Conservation (phyloP, 768 basidiomycete genomes). For the Phanerochaete carnosa region DNA sequence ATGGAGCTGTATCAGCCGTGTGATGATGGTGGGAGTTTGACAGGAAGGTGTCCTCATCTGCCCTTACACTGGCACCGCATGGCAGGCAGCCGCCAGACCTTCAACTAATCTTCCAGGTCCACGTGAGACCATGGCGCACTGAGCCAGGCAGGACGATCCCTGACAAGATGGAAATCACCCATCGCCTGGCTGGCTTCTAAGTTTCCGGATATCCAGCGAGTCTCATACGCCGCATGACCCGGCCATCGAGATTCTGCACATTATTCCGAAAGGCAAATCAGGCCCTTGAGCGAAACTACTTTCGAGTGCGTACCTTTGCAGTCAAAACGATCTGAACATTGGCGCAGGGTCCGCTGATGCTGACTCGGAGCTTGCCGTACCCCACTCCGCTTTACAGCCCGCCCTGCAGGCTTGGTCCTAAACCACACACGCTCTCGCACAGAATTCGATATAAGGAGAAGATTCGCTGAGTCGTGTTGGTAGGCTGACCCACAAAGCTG, state of each 20-base stretch:
- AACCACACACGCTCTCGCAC: background rate
- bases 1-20: background rate
- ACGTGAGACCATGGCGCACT: background rate
- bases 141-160: background rate
- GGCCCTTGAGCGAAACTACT: too few relatives aligned
- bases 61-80: background rate
- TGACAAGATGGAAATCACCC: background rate
- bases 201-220: background rate
- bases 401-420: background rate
- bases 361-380: background rate
- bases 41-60: background rate
- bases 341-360: too few relatives aligned
- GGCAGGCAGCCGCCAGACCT: background rate
- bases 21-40: constrained; percentile 1
- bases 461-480: too few relatives aligned
- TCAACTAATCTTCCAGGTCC: background rate
- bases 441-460: too few relatives aligned
- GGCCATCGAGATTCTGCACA: too few relatives aligned
- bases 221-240: background rate
- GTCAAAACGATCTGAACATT: too few relatives aligned
- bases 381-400: background rate
- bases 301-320: too few relatives aligned
- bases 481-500: too few relatives aligned
- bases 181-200: background rate
- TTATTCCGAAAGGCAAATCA: too few relatives aligned